phyloP scores from a whole-genome alignment of 2,329 filamentous ascomycete species.

The Macrophomina tecta region DNA sequence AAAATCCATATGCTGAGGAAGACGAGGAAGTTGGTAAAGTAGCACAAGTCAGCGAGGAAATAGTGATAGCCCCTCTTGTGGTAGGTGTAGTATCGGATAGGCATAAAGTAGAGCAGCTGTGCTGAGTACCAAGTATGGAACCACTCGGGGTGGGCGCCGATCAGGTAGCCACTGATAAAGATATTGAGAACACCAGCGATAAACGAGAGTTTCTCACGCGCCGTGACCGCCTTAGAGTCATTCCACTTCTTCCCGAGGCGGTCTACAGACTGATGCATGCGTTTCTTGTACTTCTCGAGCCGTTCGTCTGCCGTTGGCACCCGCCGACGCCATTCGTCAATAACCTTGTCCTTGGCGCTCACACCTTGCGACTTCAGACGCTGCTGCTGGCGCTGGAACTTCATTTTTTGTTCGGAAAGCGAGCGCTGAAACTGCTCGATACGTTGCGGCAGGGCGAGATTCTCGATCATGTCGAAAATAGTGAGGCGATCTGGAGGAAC shows the following conservation, averaged over 20 bases:
- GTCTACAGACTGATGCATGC: slow-evolving; percentile 89
- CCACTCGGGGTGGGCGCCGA: slow-evolving; percentile 82
- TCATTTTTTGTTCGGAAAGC: slow-evolving; percentile 81
- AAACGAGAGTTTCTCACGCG: slow-evolving; percentile 93
- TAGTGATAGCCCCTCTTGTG: slow-evolving; percentile 84
- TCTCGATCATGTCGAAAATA: slow-evolving; percentile 92
- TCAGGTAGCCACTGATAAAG: slow-evolving; percentile 92
- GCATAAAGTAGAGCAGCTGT: slow-evolving; percentile 95
- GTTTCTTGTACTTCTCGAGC: slow-evolving; percentile 85
- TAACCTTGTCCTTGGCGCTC: slow-evolving; percentile 83
- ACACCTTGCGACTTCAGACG: slow-evolving; percentile 77
- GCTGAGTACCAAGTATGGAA: slow-evolving; percentile 93
- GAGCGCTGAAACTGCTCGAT: slow-evolving; percentile 89
- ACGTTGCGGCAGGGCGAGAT: slow-evolving; percentile 85
- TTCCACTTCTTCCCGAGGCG: slow-evolving; percentile 85
- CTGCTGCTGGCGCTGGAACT: slow-evolving; percentile 82
- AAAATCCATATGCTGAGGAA: slow-evolving; percentile 88
- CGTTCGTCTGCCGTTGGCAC: slow-evolving; percentile 90
- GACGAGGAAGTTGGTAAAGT: slow-evolving; percentile 92
- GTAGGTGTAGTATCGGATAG: slow-evolving; percentile 90
- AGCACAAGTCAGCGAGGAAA: slow-evolving; percentile 95
- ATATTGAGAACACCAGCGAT: slow-evolving; percentile 97
- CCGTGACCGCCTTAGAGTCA: slow-evolving; percentile 84
- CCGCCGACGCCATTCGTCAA: slow-evolving; percentile 89
- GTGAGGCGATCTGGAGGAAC: slow-evolving; percentile 88